Base-by-base conservation (phyloP, 2,329 filamentous ascomycete genomes). In the Colletotrichum tropicale region DNA sequence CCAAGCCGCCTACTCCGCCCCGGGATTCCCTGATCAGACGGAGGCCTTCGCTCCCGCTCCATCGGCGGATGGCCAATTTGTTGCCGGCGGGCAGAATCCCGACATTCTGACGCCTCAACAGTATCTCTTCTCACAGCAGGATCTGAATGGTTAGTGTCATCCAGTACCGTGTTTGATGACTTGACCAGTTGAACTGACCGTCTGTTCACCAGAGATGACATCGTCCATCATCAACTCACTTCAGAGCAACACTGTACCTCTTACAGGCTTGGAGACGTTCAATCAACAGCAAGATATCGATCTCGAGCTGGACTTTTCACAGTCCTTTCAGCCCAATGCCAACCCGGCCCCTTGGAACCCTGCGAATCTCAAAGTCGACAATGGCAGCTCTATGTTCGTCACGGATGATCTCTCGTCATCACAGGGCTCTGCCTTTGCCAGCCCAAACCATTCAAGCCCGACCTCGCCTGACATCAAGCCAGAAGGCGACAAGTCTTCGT, bases 261-360 rank as follows among this genome's bases (percentile, higher is more conserved):
- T 82, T 64, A 65, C 79, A 12, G 78, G 78, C 18, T 73, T 84
- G 24, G 80, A 79, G 30, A 60, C 76, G 18, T 70, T 70, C 7
- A 76, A 79, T 18, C 82, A 82, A 61, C 64, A 82, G 43, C 81
- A 83, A 66, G 71, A 83, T 3, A 76, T 83, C 32, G 82, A 85
- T 52, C 80, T 88, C 30, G 81, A 82, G 61, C 79, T 88, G 28
- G 81, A 81, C 62, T 85, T 87, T n/a, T 82, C 84, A 8, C 80
- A 83, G 82, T 83, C 30, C 80, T 81, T 30, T 78, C 61, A 43
- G 9, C 5, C 80, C 71, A 81, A 87, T 69, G 83, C 84, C 15
- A 64, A 76, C 21, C 82, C 83, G 7, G 70, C 9, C 18, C 84
- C 87, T 43, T 90, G 88, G 89, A 84, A 84, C 61, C 83, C 85